Conservation (phyloP, 2,329 filamentous ascomycete species). For the Periconia digitata region DNA sequence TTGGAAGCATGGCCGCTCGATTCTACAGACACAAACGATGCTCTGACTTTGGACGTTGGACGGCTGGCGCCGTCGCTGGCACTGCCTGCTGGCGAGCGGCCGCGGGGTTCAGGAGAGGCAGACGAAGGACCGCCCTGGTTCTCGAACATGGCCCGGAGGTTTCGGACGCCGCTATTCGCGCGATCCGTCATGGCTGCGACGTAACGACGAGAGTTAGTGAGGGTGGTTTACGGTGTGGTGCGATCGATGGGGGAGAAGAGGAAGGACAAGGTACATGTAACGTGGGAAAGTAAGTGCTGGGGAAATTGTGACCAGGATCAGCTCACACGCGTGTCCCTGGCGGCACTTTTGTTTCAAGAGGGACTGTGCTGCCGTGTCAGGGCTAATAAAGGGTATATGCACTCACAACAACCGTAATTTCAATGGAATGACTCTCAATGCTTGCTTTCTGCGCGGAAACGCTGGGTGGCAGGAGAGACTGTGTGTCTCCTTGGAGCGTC, state of each 20-base stretch:
- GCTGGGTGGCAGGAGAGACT: background rate
- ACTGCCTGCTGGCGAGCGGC: slow-evolving; percentile 46
- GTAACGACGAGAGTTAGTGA: slow-evolving; percentile 28
- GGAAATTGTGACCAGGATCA: slow-evolving; percentile 21
- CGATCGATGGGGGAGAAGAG: slow-evolving; percentile 5
- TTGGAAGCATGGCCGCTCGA: slow-evolving; percentile 18
- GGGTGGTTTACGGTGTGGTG: slow-evolving; percentile 15
- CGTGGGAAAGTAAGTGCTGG: slow-evolving; percentile 15
- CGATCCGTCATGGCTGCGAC: slow-evolving; percentile 50
- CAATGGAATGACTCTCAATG: background rate
- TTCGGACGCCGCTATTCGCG: slow-evolving; percentile 48
- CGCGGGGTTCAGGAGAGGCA: slow-evolving; percentile 45
- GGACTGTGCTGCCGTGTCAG: slow-evolving; percentile 15
- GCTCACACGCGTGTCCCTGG: slow-evolving; percentile 22
- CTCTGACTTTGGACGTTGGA: slow-evolving; percentile 48
- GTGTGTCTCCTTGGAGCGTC: slow-evolving; percentile 8
- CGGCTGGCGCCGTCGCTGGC: slow-evolving; percentile 32
- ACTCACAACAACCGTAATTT: slow-evolving; percentile 8
- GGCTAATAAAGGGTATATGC: slow-evolving; percentile 12
- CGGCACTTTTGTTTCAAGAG: slow-evolving; percentile 20
- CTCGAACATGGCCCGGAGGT: slow-evolving; percentile 54
- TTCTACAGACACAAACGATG: slow-evolving; percentile 53
- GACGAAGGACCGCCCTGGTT: slow-evolving; percentile 39
- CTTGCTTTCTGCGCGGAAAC: slow-evolving; percentile 1
- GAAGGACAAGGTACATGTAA: slow-evolving; percentile 7